Percentiles rank a stretch among this genome's conserved stretches.
Evolutionary conservation across 2,329 filamentous ascomycete genomes (phyloP).

Genomic region (Fusarium palustre): DNA sequence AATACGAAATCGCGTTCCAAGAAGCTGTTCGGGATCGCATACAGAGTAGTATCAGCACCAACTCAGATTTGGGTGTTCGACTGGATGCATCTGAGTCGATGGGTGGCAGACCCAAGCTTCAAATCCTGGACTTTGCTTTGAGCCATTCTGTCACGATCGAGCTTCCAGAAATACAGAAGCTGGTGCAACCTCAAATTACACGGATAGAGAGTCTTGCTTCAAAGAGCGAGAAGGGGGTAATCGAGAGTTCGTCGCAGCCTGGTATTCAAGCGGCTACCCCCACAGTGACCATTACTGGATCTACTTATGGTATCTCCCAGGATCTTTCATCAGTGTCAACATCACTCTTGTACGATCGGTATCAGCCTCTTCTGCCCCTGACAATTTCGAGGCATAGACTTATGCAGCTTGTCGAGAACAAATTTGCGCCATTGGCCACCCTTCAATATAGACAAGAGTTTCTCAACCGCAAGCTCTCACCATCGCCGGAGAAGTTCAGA

Average conservation of each 20-base stretch:
- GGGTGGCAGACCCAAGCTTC: conserved; percentile 22
- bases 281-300: conserved; percentile 54
- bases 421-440: conserved; percentile 54
- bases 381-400: conserved; percentile 53
- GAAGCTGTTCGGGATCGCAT: conserved; percentile 39
- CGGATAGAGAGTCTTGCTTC: conserved; percentile 41
- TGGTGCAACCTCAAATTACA: conserved; percentile 44
- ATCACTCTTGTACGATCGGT: conserved; percentile 52
- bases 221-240: conserved; percentile 25
- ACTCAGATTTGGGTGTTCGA: conserved; percentile 55
- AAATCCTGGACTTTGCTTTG: conserved; percentile 55
- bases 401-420: conserved; percentile 54
- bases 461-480: conserved; percentile 35
- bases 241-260: conserved; percentile 20
- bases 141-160: conserved; percentile 54
- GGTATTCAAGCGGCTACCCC: conserved; percentile 46
- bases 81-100: conserved; percentile 48
- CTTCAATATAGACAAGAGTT: conserved; percentile 57
- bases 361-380: conserved; percentile 55
- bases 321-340: conserved; percentile 49
- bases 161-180: conserved; percentile 49
- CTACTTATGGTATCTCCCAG: conserved; percentile 54
- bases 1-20: conserved; percentile 37
- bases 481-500: conserved; percentile 28
- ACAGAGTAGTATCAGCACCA: conserved; percentile 44